These are phyloP conservation scores for Clarkia xantiana DNA, from an alignment of 345 rosid genomes.

Conservation along the genomic window DNA sequence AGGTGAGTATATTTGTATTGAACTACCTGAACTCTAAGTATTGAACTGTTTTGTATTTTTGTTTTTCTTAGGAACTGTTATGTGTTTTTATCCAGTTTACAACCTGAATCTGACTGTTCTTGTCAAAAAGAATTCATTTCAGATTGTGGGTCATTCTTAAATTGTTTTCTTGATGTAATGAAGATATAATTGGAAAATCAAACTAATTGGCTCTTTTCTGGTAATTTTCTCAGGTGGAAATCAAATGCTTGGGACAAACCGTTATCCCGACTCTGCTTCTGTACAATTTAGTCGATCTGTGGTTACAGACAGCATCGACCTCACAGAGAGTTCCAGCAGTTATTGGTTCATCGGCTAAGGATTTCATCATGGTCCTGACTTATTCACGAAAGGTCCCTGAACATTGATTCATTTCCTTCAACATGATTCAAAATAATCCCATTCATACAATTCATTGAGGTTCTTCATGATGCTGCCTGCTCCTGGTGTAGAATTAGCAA, in stretches of 20 bases:
- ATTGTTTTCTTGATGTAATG: no score
- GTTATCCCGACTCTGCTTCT: constrained; percentile 45
- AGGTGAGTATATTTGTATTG: constrained; percentile 30
- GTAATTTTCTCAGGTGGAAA: constrained; percentile 43
- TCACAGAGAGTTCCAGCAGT: constrained; percentile 33
- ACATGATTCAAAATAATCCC: no score
- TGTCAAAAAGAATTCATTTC: no score
- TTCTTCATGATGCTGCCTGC: no score
- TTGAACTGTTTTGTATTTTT: no score
- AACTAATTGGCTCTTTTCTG: background rate
- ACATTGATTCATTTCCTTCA: background rate
- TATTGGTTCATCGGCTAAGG: constrained; percentile 71
- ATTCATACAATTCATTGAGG: no score
- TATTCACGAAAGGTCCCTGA: constrained; percentile 36
- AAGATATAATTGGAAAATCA: no score
- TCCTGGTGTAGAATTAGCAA: no score
- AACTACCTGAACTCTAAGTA: no score
- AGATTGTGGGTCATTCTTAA: no score
- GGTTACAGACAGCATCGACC: constrained; percentile 43
- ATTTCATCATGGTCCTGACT: constrained; percentile 59
- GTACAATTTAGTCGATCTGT: constrained; percentile 45
- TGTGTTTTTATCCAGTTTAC: no score
- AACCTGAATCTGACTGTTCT: no score
- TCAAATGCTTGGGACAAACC: constrained; percentile 63
- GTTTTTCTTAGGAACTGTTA: background rate